Percentiles rank a stretch among this genome's conserved stretches.
These are phyloP conservation scores for Plasmodium berghei DNA, from an alignment of 169 alveolate species.

Conservation along the genomic window DNA sequence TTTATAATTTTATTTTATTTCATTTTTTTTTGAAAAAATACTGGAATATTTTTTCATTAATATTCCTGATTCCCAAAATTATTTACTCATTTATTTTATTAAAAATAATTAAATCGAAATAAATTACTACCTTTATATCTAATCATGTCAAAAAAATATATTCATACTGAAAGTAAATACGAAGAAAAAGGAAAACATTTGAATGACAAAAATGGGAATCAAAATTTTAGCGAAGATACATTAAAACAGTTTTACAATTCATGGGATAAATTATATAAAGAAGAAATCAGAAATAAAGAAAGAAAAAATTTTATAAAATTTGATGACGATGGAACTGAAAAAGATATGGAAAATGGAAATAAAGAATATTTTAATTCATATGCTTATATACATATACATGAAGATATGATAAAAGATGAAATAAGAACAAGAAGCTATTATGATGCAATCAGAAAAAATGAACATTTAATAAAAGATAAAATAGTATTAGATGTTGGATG, in stretches of 20 bases:
- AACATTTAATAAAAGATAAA: conserved; percentile 94
- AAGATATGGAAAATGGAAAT: conserved; percentile 52
- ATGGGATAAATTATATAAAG: conserved; percentile 39
- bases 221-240: conserved; percentile 37
- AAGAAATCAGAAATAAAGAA: conserved; percentile 30
- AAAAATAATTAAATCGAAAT: no score
- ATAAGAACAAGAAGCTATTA: conserved; percentile 92
- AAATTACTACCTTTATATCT: no score
- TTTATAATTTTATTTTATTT: no score
- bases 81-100: no score
- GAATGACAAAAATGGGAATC: not conserved
- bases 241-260: conserved; percentile 25
- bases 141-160: no score
- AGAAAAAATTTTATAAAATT: conserved; percentile 35
- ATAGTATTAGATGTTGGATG: conserved; percentile 98
- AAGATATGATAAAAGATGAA: conserved; percentile 98
- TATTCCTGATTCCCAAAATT: no score
- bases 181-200: not conserved
- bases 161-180: not conserved
- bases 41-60: no score
- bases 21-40: no score
- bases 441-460: conserved; percentile 94
- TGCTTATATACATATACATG: conserved; percentile 96
- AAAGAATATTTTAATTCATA: conserved; percentile 95
- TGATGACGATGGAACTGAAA: conserved; percentile 24